Conservation (phyloP, 139 green algal genomes). For the Auxenochlorella pyrenoidosa region DNA sequence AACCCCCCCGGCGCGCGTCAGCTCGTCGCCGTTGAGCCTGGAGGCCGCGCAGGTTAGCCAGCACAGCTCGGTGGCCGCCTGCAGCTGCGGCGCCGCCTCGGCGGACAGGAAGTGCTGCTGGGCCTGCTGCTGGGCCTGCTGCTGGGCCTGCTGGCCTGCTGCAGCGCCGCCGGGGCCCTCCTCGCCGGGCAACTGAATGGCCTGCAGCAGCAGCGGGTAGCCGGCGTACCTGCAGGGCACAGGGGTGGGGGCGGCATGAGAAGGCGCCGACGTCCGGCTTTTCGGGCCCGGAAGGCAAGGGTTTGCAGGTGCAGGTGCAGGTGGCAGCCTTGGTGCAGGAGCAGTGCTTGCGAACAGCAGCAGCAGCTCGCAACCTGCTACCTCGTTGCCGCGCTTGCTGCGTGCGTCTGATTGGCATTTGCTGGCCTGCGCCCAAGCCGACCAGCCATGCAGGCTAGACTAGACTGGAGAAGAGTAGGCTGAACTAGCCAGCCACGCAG, state of each 20-base stretch:
- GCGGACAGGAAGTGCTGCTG: conserved; percentile 62
- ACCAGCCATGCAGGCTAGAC: too few species aligned
- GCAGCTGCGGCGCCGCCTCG: conserved; percentile 49
- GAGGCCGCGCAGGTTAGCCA: conserved; percentile 90
- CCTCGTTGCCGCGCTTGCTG: too few species aligned
- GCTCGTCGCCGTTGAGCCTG: conserved; percentile 89
- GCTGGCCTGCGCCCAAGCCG: too few species aligned
- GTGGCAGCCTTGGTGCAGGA: too few species aligned
- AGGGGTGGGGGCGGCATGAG: background rate
- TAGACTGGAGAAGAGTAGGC: too few species aligned
- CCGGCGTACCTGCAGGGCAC: conserved; percentile 76
- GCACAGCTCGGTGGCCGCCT: conserved; percentile 84
- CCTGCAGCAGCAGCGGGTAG: conserved; percentile 89
- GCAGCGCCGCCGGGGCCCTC: background rate
- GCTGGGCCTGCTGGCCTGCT: background rate
- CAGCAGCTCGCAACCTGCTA: too few species aligned
- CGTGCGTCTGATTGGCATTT: too few species aligned
- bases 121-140: background rate
- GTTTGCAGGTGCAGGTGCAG: too few species aligned
- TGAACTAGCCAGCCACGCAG: too few species aligned
- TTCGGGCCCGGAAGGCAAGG: too few species aligned
- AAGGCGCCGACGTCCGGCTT: too few species aligned
- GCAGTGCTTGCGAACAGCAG: too few species aligned
- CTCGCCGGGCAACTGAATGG: conserved; percentile 47
- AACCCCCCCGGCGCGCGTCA: conserved; percentile 81